phyloP scores from a whole-genome alignment of 2,329 filamentous ascomycete species.

The Diatrype stigma region DNA sequence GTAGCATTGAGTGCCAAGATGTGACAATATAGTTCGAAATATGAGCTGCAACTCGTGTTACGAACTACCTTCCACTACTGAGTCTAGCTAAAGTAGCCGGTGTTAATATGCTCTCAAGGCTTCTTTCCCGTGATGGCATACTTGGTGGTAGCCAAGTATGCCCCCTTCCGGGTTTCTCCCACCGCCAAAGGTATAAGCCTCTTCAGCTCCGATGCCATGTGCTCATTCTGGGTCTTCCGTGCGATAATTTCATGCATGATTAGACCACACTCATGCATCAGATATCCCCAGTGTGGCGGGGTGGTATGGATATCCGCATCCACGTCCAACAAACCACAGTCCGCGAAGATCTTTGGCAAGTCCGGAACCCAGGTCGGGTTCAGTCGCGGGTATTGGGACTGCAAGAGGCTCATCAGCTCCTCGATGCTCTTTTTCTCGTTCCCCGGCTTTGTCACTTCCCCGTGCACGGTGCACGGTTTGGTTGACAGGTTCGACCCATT shows the following conservation, averaged over 20 bases:
- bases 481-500: conserved; percentile 14
- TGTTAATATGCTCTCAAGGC: not conserved
- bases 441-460: conserved; percentile 6
- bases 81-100: no score
- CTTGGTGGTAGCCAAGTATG: conserved; percentile 2
- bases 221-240: conserved; percentile 3
- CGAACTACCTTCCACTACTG: no score
- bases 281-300: conserved; percentile 3
- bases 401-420: conserved; percentile 1
- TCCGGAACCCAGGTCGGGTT: conserved; percentile 5
- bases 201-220: conserved; percentile 5
- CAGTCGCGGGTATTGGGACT: conserved; percentile 2
- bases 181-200: conserved; percentile 1
- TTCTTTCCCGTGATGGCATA: conserved; percentile 2
- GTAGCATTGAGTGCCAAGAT: no score
- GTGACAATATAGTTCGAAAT: no score
- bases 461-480: conserved; percentile 6
- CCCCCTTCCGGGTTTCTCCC: conserved; percentile 3
- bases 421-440: conserved; percentile 3
- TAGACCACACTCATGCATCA: conserved; percentile 11
- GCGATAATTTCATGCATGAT: conserved; percentile 9
- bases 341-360: not conserved
- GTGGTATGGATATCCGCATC: conserved; percentile 1
- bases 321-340: not conserved
- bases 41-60: no score